Conservation (phyloP, 2,329 filamentous ascomycete species). For the Venturia aucupariae region DNA sequence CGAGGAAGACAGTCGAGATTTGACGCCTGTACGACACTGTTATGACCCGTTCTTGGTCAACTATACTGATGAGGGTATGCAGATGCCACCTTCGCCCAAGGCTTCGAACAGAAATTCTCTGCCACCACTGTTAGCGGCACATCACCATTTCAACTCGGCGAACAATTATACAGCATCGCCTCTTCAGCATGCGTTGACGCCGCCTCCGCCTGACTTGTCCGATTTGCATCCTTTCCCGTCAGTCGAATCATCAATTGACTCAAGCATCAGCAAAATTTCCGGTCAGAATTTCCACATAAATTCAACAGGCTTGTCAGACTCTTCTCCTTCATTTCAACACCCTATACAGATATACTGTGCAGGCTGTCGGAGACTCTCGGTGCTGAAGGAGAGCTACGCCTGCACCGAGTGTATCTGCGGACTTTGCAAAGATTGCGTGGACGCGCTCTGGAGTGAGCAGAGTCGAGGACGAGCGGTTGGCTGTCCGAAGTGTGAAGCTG, state of each 20-base stretch:
- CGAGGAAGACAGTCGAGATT: slow-evolving; percentile 79
- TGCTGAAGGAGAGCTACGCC: slow-evolving; percentile 76
- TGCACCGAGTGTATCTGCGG: slow-evolving; percentile 96
- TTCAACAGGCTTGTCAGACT: slow-evolving; percentile 11
- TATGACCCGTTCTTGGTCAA: background rate
- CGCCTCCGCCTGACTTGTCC: slow-evolving; percentile 38
- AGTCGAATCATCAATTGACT: slow-evolving; percentile 65
- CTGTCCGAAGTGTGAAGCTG: slow-evolving; percentile 70
- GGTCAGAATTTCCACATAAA: slow-evolving; percentile 13
- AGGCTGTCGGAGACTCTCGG: slow-evolving; percentile 68
- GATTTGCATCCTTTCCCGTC: slow-evolving; percentile 70
- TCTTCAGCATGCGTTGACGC: slow-evolving; percentile 81
- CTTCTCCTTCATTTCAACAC: slow-evolving; percentile 13
- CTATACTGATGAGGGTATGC: slow-evolving; percentile 13
- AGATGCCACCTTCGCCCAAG: slow-evolving; percentile 33
- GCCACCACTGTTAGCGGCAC: slow-evolving; percentile 40
- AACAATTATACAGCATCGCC: slow-evolving; percentile 73
- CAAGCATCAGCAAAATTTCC: slow-evolving; percentile 10
- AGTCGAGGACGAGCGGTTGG: slow-evolving; percentile 56
- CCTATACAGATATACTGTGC: slow-evolving; percentile 83
- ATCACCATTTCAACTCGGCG: slow-evolving; percentile 37
- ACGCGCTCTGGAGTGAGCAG: slow-evolving; percentile 67
- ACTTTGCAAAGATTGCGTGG: slow-evolving; percentile 79
- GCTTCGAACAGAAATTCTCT: slow-evolving; percentile 50
- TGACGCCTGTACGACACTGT: slow-evolving; percentile 63